Conservation (phyloP, 73 alveolate species). For the Symbiodinium natans region DNA sequence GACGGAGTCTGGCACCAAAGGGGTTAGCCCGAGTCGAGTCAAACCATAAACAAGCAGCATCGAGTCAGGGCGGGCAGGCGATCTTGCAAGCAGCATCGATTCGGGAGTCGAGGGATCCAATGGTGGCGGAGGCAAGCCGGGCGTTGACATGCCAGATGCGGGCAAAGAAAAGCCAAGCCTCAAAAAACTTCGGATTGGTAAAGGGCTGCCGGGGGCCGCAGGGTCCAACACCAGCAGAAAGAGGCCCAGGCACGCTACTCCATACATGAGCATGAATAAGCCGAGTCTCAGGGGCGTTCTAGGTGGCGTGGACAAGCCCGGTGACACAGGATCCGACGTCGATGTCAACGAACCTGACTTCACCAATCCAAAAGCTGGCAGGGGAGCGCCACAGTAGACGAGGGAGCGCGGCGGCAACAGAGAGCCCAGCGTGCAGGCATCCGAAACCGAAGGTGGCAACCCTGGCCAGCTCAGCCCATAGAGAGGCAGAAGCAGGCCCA, state of each 20-base stretch:
- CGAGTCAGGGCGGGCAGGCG: not conserved
- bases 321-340: conserved; percentile 17
- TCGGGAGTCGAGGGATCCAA: not conserved
- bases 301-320: not conserved
- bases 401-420: not conserved
- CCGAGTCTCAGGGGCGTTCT: not conserved
- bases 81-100: not conserved
- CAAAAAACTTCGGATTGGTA: not conserved
- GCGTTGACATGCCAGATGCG: not conserved
- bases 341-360: not conserved
- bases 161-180: not conserved
- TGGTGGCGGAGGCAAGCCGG: not conserved
- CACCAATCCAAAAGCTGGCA: not conserved
- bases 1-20: conserved; percentile 24
- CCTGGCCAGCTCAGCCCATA: conserved; percentile 11
- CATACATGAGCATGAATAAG: not conserved
- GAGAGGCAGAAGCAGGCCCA: not conserved
- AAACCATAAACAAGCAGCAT: not conserved
- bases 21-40: not conserved
- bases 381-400: not conserved
- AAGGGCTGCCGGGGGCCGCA: not conserved
- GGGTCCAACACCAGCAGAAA: not conserved
- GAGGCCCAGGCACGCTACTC: not conserved
- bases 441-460: not conserved
- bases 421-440: not conserved